Evolutionary conservation across 345 rosid species (phyloP).

Genomic region (Turritis glabra): DNA sequence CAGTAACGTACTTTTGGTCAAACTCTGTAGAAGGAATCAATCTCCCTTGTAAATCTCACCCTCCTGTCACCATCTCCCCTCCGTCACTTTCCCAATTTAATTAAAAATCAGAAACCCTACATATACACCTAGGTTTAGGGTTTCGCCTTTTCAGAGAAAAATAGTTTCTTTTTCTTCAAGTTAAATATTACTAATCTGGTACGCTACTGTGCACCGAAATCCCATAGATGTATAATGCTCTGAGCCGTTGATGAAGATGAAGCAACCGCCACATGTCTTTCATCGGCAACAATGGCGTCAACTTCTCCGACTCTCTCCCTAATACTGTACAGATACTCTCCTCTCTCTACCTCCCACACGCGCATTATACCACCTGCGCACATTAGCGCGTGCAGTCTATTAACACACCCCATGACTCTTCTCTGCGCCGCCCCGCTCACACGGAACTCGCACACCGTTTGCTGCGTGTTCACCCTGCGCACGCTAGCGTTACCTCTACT

Average conservation of each 20-base stretch:
- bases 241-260: slow-evolving; percentile 38
- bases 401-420: slow-evolving; percentile 65
- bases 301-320: slow-evolving; percentile 59
- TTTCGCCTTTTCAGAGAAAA: slow-evolving; percentile 26
- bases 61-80: slow-evolving; percentile 29
- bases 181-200: slow-evolving; percentile 5
- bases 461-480: slow-evolving; percentile 47
- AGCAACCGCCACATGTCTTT: slow-evolving; percentile 82
- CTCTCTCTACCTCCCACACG: slow-evolving; percentile 59
- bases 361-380: slow-evolving; percentile 66
- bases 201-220: slow-evolving; percentile 65
- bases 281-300: slow-evolving; percentile 60
- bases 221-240: slow-evolving; percentile 72
- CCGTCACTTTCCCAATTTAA: slow-evolving; percentile 27
- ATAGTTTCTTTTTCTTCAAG: not conserved
- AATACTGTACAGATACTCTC: slow-evolving; percentile 48
- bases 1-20: slow-evolving; percentile 43
- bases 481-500: slow-evolving; percentile 56
- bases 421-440: slow-evolving; percentile 35
- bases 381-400: slow-evolving; percentile 60
- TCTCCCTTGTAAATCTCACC: slow-evolving; percentile 29
- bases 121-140: slow-evolving; percentile 40
- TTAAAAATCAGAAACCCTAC: slow-evolving; percentile 31
- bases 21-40: slow-evolving; percentile 35
- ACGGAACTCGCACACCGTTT: slow-evolving; percentile 57